A percentile compares a stretch with the other conserved stretches of the same genome.
Conservation (phyloP, 2,329 filamentous ascomycete species). For the Setomelanomma holmii region DNA sequence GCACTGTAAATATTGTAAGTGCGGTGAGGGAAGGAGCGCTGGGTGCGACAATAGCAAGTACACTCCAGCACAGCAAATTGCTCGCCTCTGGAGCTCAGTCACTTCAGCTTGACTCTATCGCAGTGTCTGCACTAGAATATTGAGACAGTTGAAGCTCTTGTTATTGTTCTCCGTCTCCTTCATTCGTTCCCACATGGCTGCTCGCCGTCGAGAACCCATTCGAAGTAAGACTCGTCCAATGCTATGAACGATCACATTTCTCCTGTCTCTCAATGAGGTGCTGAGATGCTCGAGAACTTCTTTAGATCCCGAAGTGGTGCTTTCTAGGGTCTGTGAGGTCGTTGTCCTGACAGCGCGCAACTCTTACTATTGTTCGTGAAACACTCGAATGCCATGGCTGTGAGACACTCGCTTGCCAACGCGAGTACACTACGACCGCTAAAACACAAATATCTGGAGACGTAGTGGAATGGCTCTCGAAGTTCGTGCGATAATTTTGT, state of each 20-base stretch:
- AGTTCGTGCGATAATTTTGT: no score
- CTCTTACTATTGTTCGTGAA: slow-evolving; percentile 47
- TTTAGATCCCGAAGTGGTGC: slow-evolving; percentile 5
- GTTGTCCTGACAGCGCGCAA: slow-evolving; percentile 19
- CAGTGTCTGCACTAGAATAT: background rate
- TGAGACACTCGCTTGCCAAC: slow-evolving; percentile 18
- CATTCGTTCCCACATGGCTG: slow-evolving; percentile 6
- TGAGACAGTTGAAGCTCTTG: slow-evolving; percentile 20
- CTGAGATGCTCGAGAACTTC: background rate
- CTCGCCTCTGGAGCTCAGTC: background rate
- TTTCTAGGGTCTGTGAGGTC: slow-evolving; percentile 18
- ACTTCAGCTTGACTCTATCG: background rate
- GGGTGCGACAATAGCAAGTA: slow-evolving; percentile 17
- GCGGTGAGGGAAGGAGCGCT: slow-evolving; percentile 11
- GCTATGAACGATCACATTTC: slow-evolving; percentile 1
- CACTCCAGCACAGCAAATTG: background rate
- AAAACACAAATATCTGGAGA: no score
- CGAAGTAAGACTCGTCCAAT: slow-evolving; percentile 15
- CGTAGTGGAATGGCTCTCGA: no score
- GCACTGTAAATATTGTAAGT: slow-evolving; percentile 5
- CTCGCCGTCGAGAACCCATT: slow-evolving; percentile 3
- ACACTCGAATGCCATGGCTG: slow-evolving; percentile 17
- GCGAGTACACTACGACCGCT: background rate
- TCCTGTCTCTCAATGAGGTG: slow-evolving; percentile 21
- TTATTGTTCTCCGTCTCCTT: slow-evolving; percentile 30